Evolutionary conservation across 1,284 basidiomycete species (phyloP).

Genomic region (Apiotrichum brassicae): DNA sequence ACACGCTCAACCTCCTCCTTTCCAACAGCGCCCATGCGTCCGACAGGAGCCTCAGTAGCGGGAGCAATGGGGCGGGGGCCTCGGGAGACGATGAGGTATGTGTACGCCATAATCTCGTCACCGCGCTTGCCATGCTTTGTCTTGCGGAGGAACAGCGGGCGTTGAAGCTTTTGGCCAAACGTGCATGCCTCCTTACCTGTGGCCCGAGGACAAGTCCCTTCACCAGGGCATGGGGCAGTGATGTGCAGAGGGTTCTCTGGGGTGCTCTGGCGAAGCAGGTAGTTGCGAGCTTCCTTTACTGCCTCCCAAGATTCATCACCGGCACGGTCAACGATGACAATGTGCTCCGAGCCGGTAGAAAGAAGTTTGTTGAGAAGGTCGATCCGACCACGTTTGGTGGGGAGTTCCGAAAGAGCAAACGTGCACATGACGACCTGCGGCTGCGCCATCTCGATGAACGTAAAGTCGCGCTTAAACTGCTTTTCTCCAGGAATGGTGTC

Average conservation of each 20-base stretch:
- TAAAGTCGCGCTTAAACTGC: conserved; percentile 22
- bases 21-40: conserved; percentile 34
- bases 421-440: conserved; percentile 68
- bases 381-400: conserved; percentile 55
- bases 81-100: conserved; percentile 81
- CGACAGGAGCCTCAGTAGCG: background rate
- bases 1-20: conserved; percentile 27
- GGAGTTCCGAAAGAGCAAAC: conserved; percentile 71
- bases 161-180: conserved; percentile 79
- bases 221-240: conserved; percentile 75
- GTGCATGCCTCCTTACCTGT: conserved; percentile 58
- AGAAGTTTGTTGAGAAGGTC: conserved; percentile 23
- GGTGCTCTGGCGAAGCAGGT: conserved; percentile 53
- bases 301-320: conserved; percentile 69
- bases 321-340: conserved; percentile 83
- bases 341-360: conserved; percentile 21
- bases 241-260: conserved; percentile 27
- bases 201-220: conserved; percentile 66
- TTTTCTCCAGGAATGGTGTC: conserved; percentile 2
- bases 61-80: conserved; percentile 56
- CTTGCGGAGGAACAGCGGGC: conserved; percentile 72
- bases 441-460: background rate
- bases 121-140: conserved; percentile 79
- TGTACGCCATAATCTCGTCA: conserved; percentile 80
- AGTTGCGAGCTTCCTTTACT: conserved; percentile 75